Conservation (phyloP, 2,329 filamentous ascomycete genomes). For the Davidsoniella virescens region DNA sequence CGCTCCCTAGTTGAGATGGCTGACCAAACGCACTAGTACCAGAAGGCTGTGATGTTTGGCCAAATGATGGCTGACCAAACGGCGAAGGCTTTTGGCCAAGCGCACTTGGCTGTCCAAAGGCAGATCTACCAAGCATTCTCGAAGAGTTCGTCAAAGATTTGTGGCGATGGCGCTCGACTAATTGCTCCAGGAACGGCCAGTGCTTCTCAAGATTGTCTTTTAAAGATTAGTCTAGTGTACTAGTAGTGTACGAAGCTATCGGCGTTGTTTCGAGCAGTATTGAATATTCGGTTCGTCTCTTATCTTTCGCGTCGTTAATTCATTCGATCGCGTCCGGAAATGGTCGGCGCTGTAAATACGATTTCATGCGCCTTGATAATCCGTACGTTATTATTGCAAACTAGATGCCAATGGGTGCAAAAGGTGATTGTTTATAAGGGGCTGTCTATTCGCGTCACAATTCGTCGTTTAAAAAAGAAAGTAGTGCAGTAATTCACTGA, state of each 20-base stretch:
- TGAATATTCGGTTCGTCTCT: conserved; percentile 63
- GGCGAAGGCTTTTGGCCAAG: conserved; percentile 28
- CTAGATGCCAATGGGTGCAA: too few species aligned
- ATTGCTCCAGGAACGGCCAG: too few species aligned
- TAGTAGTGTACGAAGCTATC: conserved; percentile 25
- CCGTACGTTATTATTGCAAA: too few species aligned
- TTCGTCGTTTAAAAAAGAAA: too few species aligned
- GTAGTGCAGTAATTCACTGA: too few species aligned
- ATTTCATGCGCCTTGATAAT: conserved; percentile 44
- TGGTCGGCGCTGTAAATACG: conserved; percentile 56
- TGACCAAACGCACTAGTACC: conserved; percentile 26
- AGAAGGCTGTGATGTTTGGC: conserved; percentile 22
- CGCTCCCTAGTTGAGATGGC: conserved; percentile 12
- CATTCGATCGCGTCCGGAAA: conserved; percentile 57
- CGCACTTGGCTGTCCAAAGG: conserved; percentile 21
- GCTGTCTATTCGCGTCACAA: too few species aligned
- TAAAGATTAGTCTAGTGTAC: conserved; percentile 13
- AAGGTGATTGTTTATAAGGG: too few species aligned
- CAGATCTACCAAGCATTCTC: conserved; percentile 18
- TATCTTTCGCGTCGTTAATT: conserved; percentile 46
- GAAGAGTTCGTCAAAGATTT: conserved; percentile 21
- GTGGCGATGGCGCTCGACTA: too few species aligned
- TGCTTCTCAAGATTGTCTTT: too few species aligned
- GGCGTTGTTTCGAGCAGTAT: conserved; percentile 31
- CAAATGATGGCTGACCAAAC: conserved; percentile 24